A percentile compares a stretch with the other conserved stretches of the same genome.
These are phyloP conservation scores for Boletus smithii DNA, from an alignment of 1,284 basidiomycete genomes.

Conservation along the genomic window DNA sequence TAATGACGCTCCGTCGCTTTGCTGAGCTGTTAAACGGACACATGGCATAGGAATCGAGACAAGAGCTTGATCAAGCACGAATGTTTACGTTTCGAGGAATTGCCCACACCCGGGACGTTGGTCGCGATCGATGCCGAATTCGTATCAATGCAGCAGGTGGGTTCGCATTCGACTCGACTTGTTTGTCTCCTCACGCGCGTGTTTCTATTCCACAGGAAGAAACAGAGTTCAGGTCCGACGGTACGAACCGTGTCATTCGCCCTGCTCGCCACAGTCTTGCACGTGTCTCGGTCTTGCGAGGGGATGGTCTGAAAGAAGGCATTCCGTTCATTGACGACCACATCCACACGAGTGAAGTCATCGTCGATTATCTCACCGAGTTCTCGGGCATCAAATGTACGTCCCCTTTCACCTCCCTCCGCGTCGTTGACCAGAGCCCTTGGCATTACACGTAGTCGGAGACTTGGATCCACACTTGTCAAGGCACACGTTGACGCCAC, in stretches of 20 bases:
- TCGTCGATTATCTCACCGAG: constrained; percentile 96
- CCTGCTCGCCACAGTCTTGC: constrained; percentile 91
- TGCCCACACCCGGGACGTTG: constrained; percentile 82
- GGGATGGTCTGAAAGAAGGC: constrained; percentile 75
- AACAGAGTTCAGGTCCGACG: constrained; percentile 91
- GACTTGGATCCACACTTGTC: constrained; percentile 88
- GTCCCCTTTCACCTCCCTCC: constrained; percentile 24
- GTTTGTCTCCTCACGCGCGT: not conserved
- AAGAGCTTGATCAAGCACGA: constrained; percentile 74
- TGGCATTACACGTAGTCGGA: constrained; percentile 55
- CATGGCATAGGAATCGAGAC: constrained; percentile 61
- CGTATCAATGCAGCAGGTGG: constrained; percentile 89
- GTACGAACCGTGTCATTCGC: constrained; percentile 87
- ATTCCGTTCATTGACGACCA: constrained; percentile 97
- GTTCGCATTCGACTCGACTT: not conserved
- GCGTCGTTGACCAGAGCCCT: not conserved
- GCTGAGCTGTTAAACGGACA: not conserved
- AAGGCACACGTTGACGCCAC: constrained; percentile 85
- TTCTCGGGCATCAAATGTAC: constrained; percentile 92
- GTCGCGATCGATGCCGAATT: constrained; percentile 98
- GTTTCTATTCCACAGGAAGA: constrained; percentile 78
- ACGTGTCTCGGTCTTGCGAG: constrained; percentile 91
- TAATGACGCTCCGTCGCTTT: not conserved
- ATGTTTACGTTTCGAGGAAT: constrained; percentile 67
- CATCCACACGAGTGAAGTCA: constrained; percentile 91